Evolutionary conservation across 2,329 filamentous ascomycete genomes (phyloP).

Genomic region (Beauveria medogensis): DNA sequence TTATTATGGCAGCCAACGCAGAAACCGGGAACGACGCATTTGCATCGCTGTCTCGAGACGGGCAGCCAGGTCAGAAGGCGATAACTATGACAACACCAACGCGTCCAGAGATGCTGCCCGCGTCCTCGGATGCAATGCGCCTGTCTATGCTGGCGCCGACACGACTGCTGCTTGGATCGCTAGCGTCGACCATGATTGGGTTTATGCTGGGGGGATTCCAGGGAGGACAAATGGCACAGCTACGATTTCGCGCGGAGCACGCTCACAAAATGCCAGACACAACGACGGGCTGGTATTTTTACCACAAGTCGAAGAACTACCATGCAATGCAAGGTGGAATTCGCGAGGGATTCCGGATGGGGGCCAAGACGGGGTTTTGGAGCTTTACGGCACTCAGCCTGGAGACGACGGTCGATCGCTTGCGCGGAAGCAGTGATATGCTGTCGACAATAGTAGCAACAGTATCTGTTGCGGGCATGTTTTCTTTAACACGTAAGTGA

Average conservation of each 20-base stretch:
- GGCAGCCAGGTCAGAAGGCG: background rate
- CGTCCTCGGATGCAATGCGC: slow-evolving; percentile 27
- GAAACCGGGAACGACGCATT: background rate
- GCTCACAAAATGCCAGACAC: slow-evolving; percentile 83
- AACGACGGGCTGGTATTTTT: slow-evolving; percentile 90
- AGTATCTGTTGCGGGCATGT: slow-evolving; percentile 74
- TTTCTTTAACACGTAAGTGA: slow-evolving; percentile 74
- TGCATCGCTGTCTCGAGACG: background rate
- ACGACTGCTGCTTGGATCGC: slow-evolving; percentile 57
- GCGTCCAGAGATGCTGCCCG: slow-evolving; percentile 2
- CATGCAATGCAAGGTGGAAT: slow-evolving; percentile 69
- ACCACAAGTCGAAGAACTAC: slow-evolving; percentile 98
- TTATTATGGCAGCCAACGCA: background rate
- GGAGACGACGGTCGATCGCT: slow-evolving; percentile 78
- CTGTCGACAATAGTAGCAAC: slow-evolving; percentile 76
- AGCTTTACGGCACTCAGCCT: slow-evolving; percentile 68
- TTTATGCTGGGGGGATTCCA: slow-evolving; percentile 62
- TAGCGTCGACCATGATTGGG: slow-evolving; percentile 59
- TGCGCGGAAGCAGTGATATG: slow-evolving; percentile 63
- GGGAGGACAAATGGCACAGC: slow-evolving; percentile 63
- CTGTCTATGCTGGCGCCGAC: slow-evolving; percentile 55
- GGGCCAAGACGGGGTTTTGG: slow-evolving; percentile 61
- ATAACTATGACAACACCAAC: background rate
- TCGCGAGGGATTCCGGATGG: slow-evolving; percentile 71
- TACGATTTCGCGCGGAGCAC: slow-evolving; percentile 91